These are phyloP conservation scores for Zychaea mexicana DNA, from an alignment of 371 early-diverging fungal species.

Conservation along the genomic window DNA sequence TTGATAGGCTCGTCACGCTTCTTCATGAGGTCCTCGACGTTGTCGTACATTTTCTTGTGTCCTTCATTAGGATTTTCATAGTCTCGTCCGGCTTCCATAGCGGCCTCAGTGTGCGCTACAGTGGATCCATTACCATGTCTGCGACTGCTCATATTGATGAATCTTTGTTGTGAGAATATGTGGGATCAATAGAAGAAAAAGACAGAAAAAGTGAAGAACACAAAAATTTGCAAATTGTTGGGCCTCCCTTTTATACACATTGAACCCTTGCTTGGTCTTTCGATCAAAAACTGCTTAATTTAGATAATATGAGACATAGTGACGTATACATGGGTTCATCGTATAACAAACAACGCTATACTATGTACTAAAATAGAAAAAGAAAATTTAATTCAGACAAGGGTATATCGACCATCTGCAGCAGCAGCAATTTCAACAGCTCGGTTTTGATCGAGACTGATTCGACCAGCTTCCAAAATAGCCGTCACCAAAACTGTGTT, in stretches of 20 bases:
- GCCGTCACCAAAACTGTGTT: constrained; percentile 48
- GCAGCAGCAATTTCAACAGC: constrained; percentile 18
- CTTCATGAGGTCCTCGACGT: constrained; percentile 6
- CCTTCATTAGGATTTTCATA: constrained; percentile 16
- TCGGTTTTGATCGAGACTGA: constrained; percentile 36
- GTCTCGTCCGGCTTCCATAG: constrained; percentile 10
- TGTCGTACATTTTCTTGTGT: constrained; percentile 19
- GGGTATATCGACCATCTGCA: constrained; percentile 11
- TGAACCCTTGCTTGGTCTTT: too few relatives aligned
- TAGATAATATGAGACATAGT: background rate
- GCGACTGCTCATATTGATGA: background rate
- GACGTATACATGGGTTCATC: background rate
- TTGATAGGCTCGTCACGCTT: constrained; percentile 10
- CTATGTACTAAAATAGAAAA: background rate
- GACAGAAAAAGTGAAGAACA: too few relatives aligned
- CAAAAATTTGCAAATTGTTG: too few relatives aligned
- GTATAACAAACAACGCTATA: background rate
- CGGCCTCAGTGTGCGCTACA: constrained; percentile 19
- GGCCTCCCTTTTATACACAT: too few relatives aligned
- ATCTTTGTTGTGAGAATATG: background rate
- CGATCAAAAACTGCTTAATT: too few relatives aligned
- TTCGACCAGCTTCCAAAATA: constrained; percentile 53
- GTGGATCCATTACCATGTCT: background rate
- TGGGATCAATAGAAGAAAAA: background rate
- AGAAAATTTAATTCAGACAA: constrained; percentile 16